Evolutionary conservation across 305 asterid genomes (phyloP).

Genomic region (Solanum hybrid): DNA sequence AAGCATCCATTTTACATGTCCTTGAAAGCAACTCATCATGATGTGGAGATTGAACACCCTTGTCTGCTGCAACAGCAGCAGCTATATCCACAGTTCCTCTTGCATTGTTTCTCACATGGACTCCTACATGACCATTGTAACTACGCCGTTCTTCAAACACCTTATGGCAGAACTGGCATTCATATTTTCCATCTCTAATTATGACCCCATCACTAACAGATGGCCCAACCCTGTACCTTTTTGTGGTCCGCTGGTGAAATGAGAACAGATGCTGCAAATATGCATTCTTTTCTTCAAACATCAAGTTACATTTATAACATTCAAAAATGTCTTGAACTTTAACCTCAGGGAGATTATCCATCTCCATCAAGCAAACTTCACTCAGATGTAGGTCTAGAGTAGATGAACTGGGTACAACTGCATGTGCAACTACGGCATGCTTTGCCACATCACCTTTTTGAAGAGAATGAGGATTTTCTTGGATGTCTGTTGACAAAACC

Average conservation of each 20-base stretch:
- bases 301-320: slow-evolving; percentile 67
- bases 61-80: slow-evolving; percentile 19
- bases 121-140: slow-evolving; percentile 80
- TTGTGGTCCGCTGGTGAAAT: slow-evolving; percentile 74
- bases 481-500: slow-evolving; percentile 3
- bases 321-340: slow-evolving; percentile 69
- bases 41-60: slow-evolving; percentile 29
- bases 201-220: slow-evolving; percentile 76
- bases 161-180: slow-evolving; percentile 93
- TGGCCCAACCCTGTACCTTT: slow-evolving; percentile 56
- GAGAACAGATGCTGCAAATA: slow-evolving; percentile 81
- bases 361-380: slow-evolving; percentile 37
- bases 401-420: slow-evolving; percentile 24
- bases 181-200: slow-evolving; percentile 67
- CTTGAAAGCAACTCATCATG: slow-evolving; percentile 25
- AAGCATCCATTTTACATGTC: slow-evolving; percentile 45
- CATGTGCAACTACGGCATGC: slow-evolving; percentile 25
- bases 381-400: slow-evolving; percentile 30
- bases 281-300: slow-evolving; percentile 55
- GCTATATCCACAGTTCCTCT: slow-evolving; percentile 36
- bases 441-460: slow-evolving; percentile 17
- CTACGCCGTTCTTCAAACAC: slow-evolving; percentile 67
- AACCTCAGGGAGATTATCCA: slow-evolving; percentile 89
- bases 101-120: slow-evolving; percentile 62
- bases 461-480: slow-evolving; percentile 38